Evolutionary conservation across 352 stramenopile species (phyloP), one percentile per base, ranked within the genome.

Genomic region (Globisporangium canariense): DNA sequence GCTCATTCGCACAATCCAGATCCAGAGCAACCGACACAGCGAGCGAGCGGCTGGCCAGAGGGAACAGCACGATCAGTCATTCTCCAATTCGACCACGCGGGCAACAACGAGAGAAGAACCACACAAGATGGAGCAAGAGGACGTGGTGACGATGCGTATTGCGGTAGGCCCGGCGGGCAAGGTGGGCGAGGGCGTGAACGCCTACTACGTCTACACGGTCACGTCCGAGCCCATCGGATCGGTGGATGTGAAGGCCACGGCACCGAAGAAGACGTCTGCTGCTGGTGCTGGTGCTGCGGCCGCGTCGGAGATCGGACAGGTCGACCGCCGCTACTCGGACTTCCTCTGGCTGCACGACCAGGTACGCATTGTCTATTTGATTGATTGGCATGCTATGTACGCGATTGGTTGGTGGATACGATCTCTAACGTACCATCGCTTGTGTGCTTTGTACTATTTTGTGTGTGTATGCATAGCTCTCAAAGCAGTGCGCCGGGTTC

Each of bases 251-350:
- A 16, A 55, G 18, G 14, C 6, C 14, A 36, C 40, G 18, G 45
- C n/a, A n/a, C 32, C 38, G 10, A 58, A 58, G 32, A 58, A 58
- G 32, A 46, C 52, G 43, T 0, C 40, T 46, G 40, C 11, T n/a
- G 40, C 11, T 46, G 40, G 10, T n/a, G 13, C 40, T 46, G 40
- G 22, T 25, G 32, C 28, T 30, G 20, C 30, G 58, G 71, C 52
- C 3, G 52, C 38, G 30, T 45, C 38, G 30, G 52, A 58, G 3
- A 58, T 45, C 43, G 64, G 70, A 9, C 60, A 81, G 30, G 86
- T 94, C n/a, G 83, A 94, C 62, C 83, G 83, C 41, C 83, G 86
- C 51, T 94, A 93, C 73, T 91, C 83, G 64, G 86, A 94, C 71
- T 94, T 94, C 69, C 72, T 90, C 36, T 94, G 86, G 86, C 71